Percentiles rank a stretch among this genome's conserved stretches.
Evolutionary conservation across 805 yeast species (phyloP).

Genomic region (Starmera quercuum): DNA sequence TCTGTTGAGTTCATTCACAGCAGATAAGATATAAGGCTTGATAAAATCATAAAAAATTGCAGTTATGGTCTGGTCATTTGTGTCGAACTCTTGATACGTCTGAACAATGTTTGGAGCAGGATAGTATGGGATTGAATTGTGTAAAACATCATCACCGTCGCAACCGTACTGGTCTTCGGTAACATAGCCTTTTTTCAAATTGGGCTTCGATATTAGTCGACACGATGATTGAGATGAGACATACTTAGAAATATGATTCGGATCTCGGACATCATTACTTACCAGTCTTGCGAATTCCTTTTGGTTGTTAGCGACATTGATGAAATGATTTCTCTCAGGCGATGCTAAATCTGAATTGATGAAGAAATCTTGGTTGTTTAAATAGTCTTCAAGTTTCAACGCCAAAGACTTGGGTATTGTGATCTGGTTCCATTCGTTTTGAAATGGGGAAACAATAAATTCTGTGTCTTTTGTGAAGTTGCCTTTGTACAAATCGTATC

Average conservation of each 20-base stretch:
- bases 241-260: background rate
- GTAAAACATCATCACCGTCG: slow-evolving; percentile 82
- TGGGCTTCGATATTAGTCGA: slow-evolving; percentile 7
- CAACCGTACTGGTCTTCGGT: slow-evolving; percentile 81
- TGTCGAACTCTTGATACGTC: slow-evolving; percentile 28
- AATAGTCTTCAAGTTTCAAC: slow-evolving; percentile 36
- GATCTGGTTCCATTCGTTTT: slow-evolving; percentile 69
- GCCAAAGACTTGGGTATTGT: slow-evolving; percentile 56
- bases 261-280: background rate
- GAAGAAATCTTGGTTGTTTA: slow-evolving; percentile 49
- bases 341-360: slow-evolving; percentile 9
- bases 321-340: slow-evolving; percentile 7
- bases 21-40: slow-evolving; percentile 39
- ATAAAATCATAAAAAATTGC: slow-evolving; percentile 78
- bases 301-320: background rate
- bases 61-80: slow-evolving; percentile 38
- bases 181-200: slow-evolving; percentile 58
- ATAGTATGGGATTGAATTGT: slow-evolving; percentile 48
- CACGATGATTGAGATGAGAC: slow-evolving; percentile 2
- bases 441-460: slow-evolving; percentile 79
- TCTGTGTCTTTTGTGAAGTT: slow-evolving; percentile 74
- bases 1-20: slow-evolving; percentile 27
- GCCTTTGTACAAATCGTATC: slow-evolving; percentile 83
- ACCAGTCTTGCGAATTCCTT: background rate
- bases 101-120: slow-evolving; percentile 77